Base-by-base conservation (phyloP, 371 early-diverging fungal species). In the Mucor mucedo region DNA sequence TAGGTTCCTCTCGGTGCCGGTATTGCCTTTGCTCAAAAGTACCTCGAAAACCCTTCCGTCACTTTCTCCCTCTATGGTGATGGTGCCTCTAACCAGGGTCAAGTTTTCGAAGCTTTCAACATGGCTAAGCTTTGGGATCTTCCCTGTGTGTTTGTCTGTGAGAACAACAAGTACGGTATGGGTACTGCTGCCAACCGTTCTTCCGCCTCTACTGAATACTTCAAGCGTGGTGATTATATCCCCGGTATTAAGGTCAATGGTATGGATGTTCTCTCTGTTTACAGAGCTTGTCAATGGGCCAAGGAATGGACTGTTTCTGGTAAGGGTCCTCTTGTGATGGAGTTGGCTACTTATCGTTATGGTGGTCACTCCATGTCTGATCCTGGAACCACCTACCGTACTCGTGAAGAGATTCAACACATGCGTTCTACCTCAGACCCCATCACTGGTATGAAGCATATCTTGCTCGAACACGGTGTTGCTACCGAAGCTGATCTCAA, bases 311-410 rank as follows among this genome's bases (percentile, higher is more conserved):
- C 91, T n/a, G 68, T 83, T 52, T 76, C 77, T 58, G 92, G 88
- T 66, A 93, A 95, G 69, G 99, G 99, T 16, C 99, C 99, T 39
- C 82, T 99, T 56, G 91, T 99, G 52, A 81, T 99, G 80, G 99
- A 99, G 86, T 87, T 98, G 86, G 91, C 91, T 67, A 99, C 99
- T 35, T 97, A 99, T 87, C 94, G 99, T 62, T 97, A 97, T 79
- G 98, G 99, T 82, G 98, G 98, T 58, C 99, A 99, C 93, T 98
- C 99, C 71, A 98, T 98, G 98, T 97, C 97, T 62, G 98, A 98
- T 81, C 98, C 98, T 42, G 98, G 98, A 62, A 97, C 98, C 78
- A 97, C 97, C 60, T 98, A 97, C 90, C 93, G 97, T 69, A 94
- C 97, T 68, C 92, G 98, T 76, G 97, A 97, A 81, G 97, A 98